Conservation (phyloP, 768 basidiomycete genomes). For the Pseudohyphozyma bogoriensis region DNA sequence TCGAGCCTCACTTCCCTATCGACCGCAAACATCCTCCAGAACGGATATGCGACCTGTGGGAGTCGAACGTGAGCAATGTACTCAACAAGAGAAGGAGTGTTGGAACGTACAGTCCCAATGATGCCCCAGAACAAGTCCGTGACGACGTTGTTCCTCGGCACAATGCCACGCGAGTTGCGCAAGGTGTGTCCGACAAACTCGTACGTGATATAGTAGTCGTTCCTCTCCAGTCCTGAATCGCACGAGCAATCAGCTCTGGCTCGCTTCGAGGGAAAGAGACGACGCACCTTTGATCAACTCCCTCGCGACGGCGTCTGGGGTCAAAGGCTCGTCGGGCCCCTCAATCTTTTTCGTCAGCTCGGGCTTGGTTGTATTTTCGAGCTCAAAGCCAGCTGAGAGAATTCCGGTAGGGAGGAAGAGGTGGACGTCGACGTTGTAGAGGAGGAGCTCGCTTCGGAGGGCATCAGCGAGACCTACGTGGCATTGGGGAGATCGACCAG, state of each 20-base stretch:
- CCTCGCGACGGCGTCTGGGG: constrained; percentile 55
- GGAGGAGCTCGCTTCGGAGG: constrained; percentile 50
- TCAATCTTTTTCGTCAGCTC: constrained; percentile 65
- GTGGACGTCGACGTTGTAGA: constrained; percentile 35
- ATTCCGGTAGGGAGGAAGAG: constrained; percentile 78
- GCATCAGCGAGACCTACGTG: constrained; percentile 66
- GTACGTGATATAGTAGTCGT: constrained; percentile 63
- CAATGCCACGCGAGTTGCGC: constrained; percentile 55
- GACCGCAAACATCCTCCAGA: constrained; percentile 29
- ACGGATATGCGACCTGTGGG: constrained; percentile 26
- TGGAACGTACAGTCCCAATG: constrained; percentile 4
- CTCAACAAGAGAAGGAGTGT: background rate
- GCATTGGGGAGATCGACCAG: background rate
- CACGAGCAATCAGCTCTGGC: background rate
- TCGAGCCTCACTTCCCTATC: constrained; percentile 18
- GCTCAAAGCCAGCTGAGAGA: constrained; percentile 60
- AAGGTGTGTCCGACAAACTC: constrained; percentile 61
- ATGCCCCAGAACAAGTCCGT: constrained; percentile 42
- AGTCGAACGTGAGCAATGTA: too few species aligned
- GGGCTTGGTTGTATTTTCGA: constrained; percentile 67
- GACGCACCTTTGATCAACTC: constrained; percentile 51
- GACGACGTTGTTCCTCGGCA: constrained; percentile 53
- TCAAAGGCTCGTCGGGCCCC: constrained; percentile 54
- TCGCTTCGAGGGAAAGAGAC: background rate
- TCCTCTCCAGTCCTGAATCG: constrained; percentile 53